Evolutionary conservation across 768 basidiomycete species (phyloP).

Genomic region (Gloeophyllum trabeum): DNA sequence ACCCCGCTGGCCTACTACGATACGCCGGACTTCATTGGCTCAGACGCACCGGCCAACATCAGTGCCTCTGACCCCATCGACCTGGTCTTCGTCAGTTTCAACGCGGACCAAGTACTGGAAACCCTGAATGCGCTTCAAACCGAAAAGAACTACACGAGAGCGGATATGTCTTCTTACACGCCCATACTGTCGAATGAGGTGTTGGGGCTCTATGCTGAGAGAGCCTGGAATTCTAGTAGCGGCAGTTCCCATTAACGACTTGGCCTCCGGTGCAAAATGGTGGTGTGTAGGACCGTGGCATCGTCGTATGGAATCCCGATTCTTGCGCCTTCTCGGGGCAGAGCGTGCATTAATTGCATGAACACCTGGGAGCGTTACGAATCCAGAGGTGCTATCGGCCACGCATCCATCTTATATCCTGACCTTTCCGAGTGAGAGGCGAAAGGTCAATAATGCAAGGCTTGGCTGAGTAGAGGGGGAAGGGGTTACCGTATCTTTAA

Average conservation of each 20-base stretch:
- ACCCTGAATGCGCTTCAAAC: constrained; percentile 48
- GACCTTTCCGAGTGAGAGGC: no score
- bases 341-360: no score
- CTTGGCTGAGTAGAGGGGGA: background rate
- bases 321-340: no score
- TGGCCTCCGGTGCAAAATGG: no score
- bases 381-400: no score
- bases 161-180: constrained; percentile 47
- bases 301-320: no score
- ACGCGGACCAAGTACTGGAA: constrained; percentile 35
- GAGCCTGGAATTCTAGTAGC: constrained; percentile 22
- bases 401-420: no score
- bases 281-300: no score
- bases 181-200: constrained; percentile 35
- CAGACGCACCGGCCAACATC: constrained; percentile 34
- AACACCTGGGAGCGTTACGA: no score
- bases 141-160: constrained; percentile 31
- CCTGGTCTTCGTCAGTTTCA: constrained; percentile 69
- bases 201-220: constrained; percentile 46
- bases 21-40: constrained; percentile 48
- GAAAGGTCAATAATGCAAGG: no score
- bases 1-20: constrained; percentile 43
- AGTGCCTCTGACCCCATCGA: constrained; percentile 45
- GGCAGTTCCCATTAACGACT: no score
- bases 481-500: no score